Base-by-base conservation (phyloP, 2,329 filamentous ascomycete genomes). In the Colletotrichum destructivum region DNA sequence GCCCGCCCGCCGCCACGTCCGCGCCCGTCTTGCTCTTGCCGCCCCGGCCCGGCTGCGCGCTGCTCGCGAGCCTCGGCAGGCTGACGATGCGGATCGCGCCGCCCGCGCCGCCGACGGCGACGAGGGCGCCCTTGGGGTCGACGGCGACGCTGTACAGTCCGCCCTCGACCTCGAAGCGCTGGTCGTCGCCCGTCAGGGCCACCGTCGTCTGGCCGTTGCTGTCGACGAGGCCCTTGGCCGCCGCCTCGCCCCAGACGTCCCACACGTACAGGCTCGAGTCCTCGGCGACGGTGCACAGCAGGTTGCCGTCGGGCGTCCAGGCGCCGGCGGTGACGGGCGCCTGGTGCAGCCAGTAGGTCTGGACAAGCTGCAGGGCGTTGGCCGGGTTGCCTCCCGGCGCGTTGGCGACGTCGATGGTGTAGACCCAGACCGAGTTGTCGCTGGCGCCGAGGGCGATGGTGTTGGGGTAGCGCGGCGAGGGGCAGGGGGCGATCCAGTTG, bases 351-450 rank as follows among this genome's bases (percentile, higher is more conserved):
- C 98, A 98, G 85, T 96, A 98, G 35, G 93, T 93, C 84, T 98
- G 94, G 6, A 97, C 88, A 78, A 98, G 96, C 77, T 92, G 91
- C 64, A 98, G 87, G 23, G 57, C 62, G 66, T 72, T 62, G 3
- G 70, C 66, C 9, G 93, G 83, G 77, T 84, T 86, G 61, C 82
- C 82, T 44, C 82, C 54, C 91, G 69, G 86, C 86, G 31, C 31
- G 31, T 31, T 31, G 65, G 86, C 86, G 40, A 89, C 84, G 81
- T 95, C 92, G 78, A 98, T 88, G n/a, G 91, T 92, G 84, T 98
- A 98, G 12, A 99, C 93, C 96, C 96, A 99, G 52, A 98, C 95
- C 62, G 92, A 95, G 66, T 96, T 96, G 80, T 99, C 95, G 46
- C 89, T 93, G 44, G 95, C 95, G 69, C 96, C 96, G 9, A 99